Conservation (phyloP, 164 flowering plant species). For the Sextonia rubra region DNA sequence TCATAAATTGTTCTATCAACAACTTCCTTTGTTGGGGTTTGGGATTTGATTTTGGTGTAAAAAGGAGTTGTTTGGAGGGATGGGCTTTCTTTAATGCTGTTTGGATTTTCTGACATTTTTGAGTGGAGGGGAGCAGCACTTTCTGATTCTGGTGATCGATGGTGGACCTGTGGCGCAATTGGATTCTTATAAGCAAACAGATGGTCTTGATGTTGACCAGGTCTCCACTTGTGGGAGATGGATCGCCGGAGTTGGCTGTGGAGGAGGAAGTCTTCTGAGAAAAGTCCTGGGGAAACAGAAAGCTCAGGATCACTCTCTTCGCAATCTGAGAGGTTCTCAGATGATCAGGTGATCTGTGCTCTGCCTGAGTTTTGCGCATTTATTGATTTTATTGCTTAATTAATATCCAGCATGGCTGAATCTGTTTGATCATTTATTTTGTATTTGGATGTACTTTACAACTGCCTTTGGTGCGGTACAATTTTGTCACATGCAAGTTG, state of each 20-base stretch:
- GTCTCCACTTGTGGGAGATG: conserved; percentile 21
- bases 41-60: conserved; percentile 16
- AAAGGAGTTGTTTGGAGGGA: conserved; percentile 6
- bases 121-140: neutral
- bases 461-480: too few species aligned
- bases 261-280: conserved; percentile 48
- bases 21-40: conserved; percentile 15
- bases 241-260: conserved; percentile 56
- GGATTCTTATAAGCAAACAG: conserved; percentile 21
- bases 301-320: conserved; percentile 57
- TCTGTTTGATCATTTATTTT: neutral
- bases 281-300: conserved; percentile 53
- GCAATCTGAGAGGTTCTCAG: conserved; percentile 50
- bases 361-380: neutral
- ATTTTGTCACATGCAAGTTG: too few species aligned
- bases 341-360: conserved; percentile 41
- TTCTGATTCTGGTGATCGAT: neutral
- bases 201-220: conserved; percentile 13
- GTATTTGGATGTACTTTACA: too few species aligned
- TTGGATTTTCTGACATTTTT: neutral
- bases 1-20: neutral
- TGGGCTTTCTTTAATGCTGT: neutral
- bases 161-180: neutral
- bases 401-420: neutral
- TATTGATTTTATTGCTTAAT: neutral